A percentile compares a stretch with the other conserved stretches of the same genome.
Conservation (phyloP, 2,329 filamentous ascomycete species). For the Fusarium devonianum region DNA sequence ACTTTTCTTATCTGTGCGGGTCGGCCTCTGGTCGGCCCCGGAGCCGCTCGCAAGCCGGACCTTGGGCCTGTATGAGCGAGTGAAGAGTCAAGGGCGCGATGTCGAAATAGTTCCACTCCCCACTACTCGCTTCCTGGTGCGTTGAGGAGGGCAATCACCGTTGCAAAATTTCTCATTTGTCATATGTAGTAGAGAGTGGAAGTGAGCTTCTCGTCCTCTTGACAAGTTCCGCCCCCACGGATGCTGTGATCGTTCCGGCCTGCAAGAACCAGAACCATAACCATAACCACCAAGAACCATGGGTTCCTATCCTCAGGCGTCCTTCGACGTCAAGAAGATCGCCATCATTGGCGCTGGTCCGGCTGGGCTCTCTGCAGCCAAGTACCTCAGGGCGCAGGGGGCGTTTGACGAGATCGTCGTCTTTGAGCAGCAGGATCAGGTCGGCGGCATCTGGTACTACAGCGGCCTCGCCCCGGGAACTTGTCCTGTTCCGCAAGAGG, state of each 20-base stretch:
- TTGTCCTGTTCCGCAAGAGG: conserved; percentile 72
- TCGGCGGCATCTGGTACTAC: conserved; percentile 90
- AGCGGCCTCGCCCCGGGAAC: conserved; percentile 57
- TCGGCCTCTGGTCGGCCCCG: conserved; percentile 18
- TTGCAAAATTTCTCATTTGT: conserved; percentile 13
- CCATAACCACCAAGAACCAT: conserved; percentile 28
- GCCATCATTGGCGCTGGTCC: conserved; percentile 87
- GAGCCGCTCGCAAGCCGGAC: conserved; percentile 2
- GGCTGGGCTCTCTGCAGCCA: conserved; percentile 78
- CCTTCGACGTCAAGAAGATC: conserved; percentile 65
- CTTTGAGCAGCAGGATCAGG: conserved; percentile 79
- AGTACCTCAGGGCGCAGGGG: conserved; percentile 76
- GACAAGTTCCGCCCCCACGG: background rate
- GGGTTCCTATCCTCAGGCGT: conserved; percentile 41
- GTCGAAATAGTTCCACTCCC: conserved; percentile 35
- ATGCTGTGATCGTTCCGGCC: background rate
- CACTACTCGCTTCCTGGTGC: conserved; percentile 30
- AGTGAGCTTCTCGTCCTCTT: conserved; percentile 6
- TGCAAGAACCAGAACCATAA: conserved; percentile 3
- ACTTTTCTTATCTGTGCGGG: conserved; percentile 2
- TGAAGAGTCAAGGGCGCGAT: conserved; percentile 22
- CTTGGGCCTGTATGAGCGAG: conserved; percentile 17
- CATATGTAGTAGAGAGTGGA: conserved; percentile 12
- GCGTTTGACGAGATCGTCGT: conserved; percentile 74
- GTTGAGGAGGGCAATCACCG: conserved; percentile 20